Conservation (phyloP, 495 filamentous ascomycete species). For the Corynascus novoguineensis region DNA sequence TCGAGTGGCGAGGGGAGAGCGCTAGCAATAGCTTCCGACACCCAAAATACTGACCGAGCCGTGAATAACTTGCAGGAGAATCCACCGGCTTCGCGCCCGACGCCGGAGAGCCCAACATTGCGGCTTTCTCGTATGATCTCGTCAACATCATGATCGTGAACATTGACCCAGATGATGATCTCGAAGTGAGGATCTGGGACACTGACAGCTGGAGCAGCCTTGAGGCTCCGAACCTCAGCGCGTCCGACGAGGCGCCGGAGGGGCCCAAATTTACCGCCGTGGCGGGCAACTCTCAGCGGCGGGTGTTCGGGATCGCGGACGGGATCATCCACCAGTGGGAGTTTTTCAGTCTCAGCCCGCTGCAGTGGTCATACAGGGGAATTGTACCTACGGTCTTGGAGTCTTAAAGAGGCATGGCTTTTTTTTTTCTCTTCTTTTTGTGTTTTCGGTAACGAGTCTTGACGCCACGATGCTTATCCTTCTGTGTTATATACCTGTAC, state of each 20-base stretch:
- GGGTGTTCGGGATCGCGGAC: background rate
- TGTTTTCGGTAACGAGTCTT: no score
- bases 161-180: background rate
- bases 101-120: background rate
- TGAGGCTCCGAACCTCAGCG: background rate
- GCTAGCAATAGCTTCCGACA: no score
- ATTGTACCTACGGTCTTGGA: background rate
- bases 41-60: background rate
- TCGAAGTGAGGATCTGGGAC: background rate
- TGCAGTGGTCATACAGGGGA: background rate
- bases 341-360: background rate
- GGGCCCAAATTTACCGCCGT: background rate
- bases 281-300: background rate
- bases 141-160: background rate
- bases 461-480: no score
- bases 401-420: background rate
- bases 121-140: background rate
- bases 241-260: background rate
- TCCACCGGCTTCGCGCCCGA: background rate
- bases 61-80: background rate
- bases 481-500: no score
- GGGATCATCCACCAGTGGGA: background rate
- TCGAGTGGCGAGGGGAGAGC: no score
- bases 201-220: background rate
- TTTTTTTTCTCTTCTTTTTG: background rate